Evolutionary conservation across 139 green algal species (phyloP), one percentile per base, ranked within the genome.

Genomic region (Closterium sp.): DNA sequence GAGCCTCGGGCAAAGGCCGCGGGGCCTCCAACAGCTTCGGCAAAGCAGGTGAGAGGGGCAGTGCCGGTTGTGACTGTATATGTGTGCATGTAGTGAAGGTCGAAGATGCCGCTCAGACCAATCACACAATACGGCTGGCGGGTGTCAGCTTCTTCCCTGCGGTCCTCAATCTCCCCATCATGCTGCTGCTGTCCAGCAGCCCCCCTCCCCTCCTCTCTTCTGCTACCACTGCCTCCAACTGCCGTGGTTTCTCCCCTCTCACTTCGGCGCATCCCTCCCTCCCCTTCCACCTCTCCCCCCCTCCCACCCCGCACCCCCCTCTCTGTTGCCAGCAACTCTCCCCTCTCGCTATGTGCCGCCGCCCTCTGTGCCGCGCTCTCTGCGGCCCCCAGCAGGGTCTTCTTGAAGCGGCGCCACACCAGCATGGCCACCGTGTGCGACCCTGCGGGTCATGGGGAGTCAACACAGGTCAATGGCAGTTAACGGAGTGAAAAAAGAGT

Each of bases 381-480:
- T 76, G 55, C 55, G 23, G 55, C 55, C 55, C 16, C 1, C 55
- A 76, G 16, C 55, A 76, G 55, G 55, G 16, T 19, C 25, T 76
- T 3, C 55, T 92, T 92, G 9, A 90, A 35, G 25, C 87, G 87
- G 21, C 90, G 89, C 88, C 88, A 93, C 33, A 93, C 55, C 19
- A 93, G 2, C 91, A 93, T 93, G 1, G 91, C 88, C 31, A 64
- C 93, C 2, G 93, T 64, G 93, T 93, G 91, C 16, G 91, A 90
- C 25, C 91, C 91, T 93, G 91, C 4, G 55, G 25, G 55, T 76
- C 55, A 76, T 28, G 2, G 25, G 12, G 25, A 76, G 55, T 76
- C 55, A 66, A 66, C 21, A 16, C 43, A 19, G 25, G 55, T 76
- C 55, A 76, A 76, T 76, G 55, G 16, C n/a, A 12, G 38, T 66